Conservation (phyloP, 352 stramenopile species). For the Globisporangium solare region DNA sequence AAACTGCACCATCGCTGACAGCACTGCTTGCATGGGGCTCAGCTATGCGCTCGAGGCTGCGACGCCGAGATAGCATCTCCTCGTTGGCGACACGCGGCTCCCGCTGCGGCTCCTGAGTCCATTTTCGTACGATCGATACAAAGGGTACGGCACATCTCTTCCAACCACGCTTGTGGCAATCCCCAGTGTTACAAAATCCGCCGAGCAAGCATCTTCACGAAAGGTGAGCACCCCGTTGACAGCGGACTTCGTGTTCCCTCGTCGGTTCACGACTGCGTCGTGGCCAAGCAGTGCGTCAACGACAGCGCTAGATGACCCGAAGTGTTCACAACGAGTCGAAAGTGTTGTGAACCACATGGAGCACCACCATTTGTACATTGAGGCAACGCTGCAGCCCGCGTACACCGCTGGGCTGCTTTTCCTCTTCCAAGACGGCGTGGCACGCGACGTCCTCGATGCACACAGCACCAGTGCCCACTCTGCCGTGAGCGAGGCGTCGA, state of each 20-base stretch:
- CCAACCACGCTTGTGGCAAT: too few relatives aligned
- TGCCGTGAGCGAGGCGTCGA: neutral
- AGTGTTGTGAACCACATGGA: slow-evolving; percentile 17
- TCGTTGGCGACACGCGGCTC: neutral
- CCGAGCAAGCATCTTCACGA: too few relatives aligned
- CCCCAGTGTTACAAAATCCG: too few relatives aligned
- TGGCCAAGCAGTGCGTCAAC: too few relatives aligned
- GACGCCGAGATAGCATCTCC: neutral
- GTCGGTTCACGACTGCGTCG: too few relatives aligned
- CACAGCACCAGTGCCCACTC: neutral
- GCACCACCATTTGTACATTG: slow-evolving; percentile 38
- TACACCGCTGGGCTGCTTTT: slow-evolving; percentile 43
- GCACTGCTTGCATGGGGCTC: neutral
- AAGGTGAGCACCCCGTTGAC: too few relatives aligned
- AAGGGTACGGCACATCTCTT: too few relatives aligned
- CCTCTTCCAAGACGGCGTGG: slow-evolving; percentile 40
- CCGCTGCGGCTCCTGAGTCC: neutral
- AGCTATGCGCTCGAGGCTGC: too few relatives aligned
- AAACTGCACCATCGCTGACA: slow-evolving; percentile 4
- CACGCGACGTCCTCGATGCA: neutral
- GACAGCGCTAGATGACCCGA: too few relatives aligned
- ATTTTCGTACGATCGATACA: too few relatives aligned
- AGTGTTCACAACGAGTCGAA: too few relatives aligned
- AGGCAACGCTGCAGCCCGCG: slow-evolving; percentile 32
- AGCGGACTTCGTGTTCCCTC: neutral